A percentile compares a stretch with the other conserved stretches of the same genome.
Conservation (phyloP, 2,329 filamentous ascomycete genomes). For the Chaetomiaceae sp. region DNA sequence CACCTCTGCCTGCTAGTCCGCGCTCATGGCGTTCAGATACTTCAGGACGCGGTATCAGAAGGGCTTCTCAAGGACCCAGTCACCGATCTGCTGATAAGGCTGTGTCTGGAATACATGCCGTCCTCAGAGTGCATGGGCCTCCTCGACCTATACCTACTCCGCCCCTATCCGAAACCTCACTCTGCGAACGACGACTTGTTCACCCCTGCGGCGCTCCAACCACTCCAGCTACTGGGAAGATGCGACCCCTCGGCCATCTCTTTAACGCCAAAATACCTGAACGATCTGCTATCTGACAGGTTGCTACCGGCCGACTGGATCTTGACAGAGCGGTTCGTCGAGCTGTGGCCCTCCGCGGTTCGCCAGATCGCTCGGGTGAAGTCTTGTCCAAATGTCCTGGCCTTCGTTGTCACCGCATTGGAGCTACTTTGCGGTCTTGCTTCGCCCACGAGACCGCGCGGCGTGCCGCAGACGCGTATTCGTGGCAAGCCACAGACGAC, state of each 20-base stretch:
- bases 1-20: slow-evolving; percentile 40
- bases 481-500: slow-evolving; percentile 30
- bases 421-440: slow-evolving; percentile 26
- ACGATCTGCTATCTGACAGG: slow-evolving; percentile 30
- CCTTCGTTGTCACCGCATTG: slow-evolving; percentile 33
- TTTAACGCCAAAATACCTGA: slow-evolving; percentile 34
- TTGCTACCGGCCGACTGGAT: slow-evolving; percentile 40
- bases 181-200: slow-evolving; percentile 24
- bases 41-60: slow-evolving; percentile 37
- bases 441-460: slow-evolving; percentile 9
- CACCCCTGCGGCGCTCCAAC: slow-evolving; percentile 28
- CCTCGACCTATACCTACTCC: slow-evolving; percentile 31
- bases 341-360: slow-evolving; percentile 36
- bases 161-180: slow-evolving; percentile 30
- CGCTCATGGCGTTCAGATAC: slow-evolving; percentile 40
- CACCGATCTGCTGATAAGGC: slow-evolving; percentile 34
- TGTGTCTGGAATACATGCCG: slow-evolving; percentile 35
- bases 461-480: slow-evolving; percentile 13
- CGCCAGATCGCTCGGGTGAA: slow-evolving; percentile 30
- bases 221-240: slow-evolving; percentile 24
- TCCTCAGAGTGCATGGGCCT: slow-evolving; percentile 37
- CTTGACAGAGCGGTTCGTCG: slow-evolving; percentile 35
- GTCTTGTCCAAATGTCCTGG: slow-evolving; percentile 29
- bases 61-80: slow-evolving; percentile 38
- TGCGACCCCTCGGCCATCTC: slow-evolving; percentile 7